Conservation (phyloP, 2,329 filamentous ascomycete species). For the Leptographium wingfieldii region DNA sequence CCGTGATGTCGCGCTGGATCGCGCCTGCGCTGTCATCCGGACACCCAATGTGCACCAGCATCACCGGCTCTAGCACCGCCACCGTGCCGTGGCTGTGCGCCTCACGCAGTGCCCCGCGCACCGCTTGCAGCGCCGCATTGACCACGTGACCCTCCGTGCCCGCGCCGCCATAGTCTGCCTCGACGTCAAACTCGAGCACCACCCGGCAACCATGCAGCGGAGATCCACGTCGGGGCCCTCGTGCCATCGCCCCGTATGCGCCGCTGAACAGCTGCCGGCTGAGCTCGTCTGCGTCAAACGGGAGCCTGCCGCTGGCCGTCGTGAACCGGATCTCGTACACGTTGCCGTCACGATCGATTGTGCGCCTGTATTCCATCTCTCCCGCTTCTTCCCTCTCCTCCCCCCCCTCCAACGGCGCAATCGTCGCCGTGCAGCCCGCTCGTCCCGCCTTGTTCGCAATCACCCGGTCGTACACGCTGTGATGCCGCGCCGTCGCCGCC, state of each 20-base stretch:
- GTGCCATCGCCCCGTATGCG: conserved; percentile 67
- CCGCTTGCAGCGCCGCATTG: conserved; percentile 47
- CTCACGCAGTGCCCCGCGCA: conserved; percentile 54
- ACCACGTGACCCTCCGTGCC: conserved; percentile 59
- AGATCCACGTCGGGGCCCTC: conserved; percentile 69
- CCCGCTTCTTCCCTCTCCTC: background rate
- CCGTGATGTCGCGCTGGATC: conserved; percentile 71
- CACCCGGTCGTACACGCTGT: conserved; percentile 60
- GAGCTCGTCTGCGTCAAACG: conserved; percentile 37
- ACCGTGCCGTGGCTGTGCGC: conserved; percentile 47
- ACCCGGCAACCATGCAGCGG: conserved; percentile 68
- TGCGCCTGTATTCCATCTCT: conserved; percentile 6
- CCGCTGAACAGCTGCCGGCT: conserved; percentile 60
- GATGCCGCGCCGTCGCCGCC: conserved; percentile 39
- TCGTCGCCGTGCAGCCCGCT: conserved; percentile 57
- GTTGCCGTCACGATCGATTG: conserved; percentile 50
- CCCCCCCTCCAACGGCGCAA: conserved; percentile 42
- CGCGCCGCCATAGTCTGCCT: conserved; percentile 49
- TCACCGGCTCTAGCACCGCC: conserved; percentile 80
- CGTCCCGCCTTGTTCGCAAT: conserved; percentile 70
- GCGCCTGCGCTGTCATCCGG: conserved; percentile 70
- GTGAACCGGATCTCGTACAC: conserved; percentile 42
- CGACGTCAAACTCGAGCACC: conserved; percentile 54
- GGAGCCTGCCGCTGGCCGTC: conserved; percentile 29
- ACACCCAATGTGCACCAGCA: conserved; percentile 77